Evolutionary conservation across 1,284 basidiomycete species (phyloP), one percentile per base, ranked within the genome.

Genomic region (Porphyrellus sp.): DNA sequence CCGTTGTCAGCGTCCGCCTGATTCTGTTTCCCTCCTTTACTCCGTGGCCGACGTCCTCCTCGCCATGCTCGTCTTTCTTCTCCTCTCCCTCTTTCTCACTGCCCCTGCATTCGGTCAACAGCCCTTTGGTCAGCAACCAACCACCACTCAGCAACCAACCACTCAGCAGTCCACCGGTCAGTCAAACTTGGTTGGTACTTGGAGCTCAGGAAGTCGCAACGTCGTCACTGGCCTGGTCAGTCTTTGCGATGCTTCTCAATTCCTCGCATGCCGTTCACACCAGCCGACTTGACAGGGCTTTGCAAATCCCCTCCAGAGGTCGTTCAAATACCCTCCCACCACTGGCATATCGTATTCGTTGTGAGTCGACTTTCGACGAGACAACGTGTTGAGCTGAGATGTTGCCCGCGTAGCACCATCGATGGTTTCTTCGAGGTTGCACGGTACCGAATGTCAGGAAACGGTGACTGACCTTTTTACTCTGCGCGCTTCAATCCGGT

Each of bases 301-400:
- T 68, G 91, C 88, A 39, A 83, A 86, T 65, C 93, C 94, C 1
- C 77, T 81, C 42, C 89, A 92, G 62, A 73, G 78, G 72, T 78
- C 85, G 4, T 97, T 98, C 72, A 83, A 54, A 40, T 93, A 93
- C 66, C 93, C 94, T 3, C 67, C 68, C 50, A 92, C 83, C 28
- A 89, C 92, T 7, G 94, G 94, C 35, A 79, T 94, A 21, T 86
- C 89, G 5, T 92, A 82, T 69, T 91, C 92, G 18, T 96, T 97
- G 91, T 93, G 63, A 70, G 90, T 79, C 18, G 1, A 6, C 13
- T 35, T 27, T 33, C 18, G 21, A 20, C 5, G 18, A 16, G 58
- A n/a, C 30, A 52, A 41, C 52, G 18, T 39, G 24, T 3, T 11
- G 18, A 2, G 33, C 55, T 63, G 44, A 65, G n/a, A 30, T 15